Evolutionary conservation across 352 stramenopile species (phyloP), one percentile per base, ranked within the genome.

Genomic region (Pythium guiyangense): DNA sequence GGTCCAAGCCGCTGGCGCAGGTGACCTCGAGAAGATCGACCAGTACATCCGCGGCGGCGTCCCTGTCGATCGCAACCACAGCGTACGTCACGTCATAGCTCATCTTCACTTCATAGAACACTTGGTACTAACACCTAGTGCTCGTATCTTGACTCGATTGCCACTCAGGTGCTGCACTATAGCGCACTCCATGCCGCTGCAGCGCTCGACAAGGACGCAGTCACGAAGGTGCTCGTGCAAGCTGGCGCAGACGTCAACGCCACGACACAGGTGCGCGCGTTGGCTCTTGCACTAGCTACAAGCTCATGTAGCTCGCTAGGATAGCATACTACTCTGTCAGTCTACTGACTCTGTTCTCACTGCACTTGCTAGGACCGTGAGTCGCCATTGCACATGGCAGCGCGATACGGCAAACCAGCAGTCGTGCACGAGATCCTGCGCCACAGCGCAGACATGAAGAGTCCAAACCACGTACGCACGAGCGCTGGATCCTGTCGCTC

Each of bases 11-110:
- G 73, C 71, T 2, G 66, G 71, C 12, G 50, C 50, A 22, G 76
- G 76, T 3, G 54, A 84, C 25, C 26, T 74, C 4, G 40, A 58
- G 4, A 79, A 74, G 55, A 67, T 86, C 12, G 76, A 81, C 17
- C 64, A 74, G 20, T 86, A 74, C 49, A 67, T 84, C 31, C 73
- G 76, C 20, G 62, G 69, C 8, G 76, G 73, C n/a, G 64, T 86
- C 31, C 76, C 76, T 0, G 70, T 86, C 49, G 72, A 86, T 42
- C 59, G 67, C 22, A 70, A 70, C 18, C 73, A 86, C 61, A 86
- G 71, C n/a, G 73, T 84, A 4, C 43, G 40, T 37, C 6, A 11
- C 31, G 6, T 12, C 31, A 37, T 9, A 37, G 25, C 1, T 26
- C 12, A 39, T 20, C 2, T 31, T 11, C 20, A 20, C 9, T 43